Evolutionary conservation across 2,329 filamentous ascomycete genomes (phyloP).

Genomic region (Aschersonia sp.): DNA sequence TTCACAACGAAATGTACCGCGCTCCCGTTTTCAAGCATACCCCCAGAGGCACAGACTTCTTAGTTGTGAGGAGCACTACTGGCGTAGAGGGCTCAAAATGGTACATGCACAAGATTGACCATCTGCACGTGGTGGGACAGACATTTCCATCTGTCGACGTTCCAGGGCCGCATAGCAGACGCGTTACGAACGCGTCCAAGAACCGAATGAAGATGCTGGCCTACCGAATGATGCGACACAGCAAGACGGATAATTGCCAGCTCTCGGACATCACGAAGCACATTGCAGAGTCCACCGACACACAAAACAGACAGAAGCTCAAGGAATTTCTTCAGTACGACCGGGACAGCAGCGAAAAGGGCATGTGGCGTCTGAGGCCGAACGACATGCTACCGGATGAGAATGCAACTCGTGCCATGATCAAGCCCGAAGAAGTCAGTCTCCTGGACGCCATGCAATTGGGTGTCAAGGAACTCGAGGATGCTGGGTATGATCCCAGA

Average conservation of each 20-base stretch:
- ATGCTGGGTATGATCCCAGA: constrained; percentile 68
- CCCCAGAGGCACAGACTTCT: constrained; percentile 65
- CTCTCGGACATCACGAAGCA: constrained; percentile 83
- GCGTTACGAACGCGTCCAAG: constrained; percentile 94
- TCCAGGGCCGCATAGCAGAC: constrained; percentile 82
- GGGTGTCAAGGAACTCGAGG: constrained; percentile 76
- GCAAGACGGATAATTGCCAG: constrained; percentile 51
- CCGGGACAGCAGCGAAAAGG: constrained; percentile 56
- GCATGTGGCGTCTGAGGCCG: constrained; percentile 62
- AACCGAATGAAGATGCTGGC: constrained; percentile 93
- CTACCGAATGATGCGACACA: constrained; percentile 74
- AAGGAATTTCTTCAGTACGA: constrained; percentile 92
- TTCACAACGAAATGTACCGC: constrained; percentile 92
- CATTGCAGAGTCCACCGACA: constrained; percentile 83
- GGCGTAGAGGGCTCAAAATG: constrained; percentile 64
- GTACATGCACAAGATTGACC: constrained; percentile 78
- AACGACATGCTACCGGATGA: constrained; percentile 69
- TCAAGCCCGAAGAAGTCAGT: constrained; percentile 91
- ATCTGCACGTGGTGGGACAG: constrained; percentile 83
- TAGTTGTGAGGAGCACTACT: constrained; percentile 71
- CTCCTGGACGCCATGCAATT: constrained; percentile 94
- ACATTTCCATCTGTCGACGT: constrained; percentile 86
- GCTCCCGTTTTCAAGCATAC: constrained; percentile 86
- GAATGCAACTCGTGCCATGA: constrained; percentile 67
- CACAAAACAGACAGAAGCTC: constrained; percentile 91